Base-by-base conservation (phyloP, 2,329 filamentous ascomycete species). In the Karstenula rhodostoma region DNA sequence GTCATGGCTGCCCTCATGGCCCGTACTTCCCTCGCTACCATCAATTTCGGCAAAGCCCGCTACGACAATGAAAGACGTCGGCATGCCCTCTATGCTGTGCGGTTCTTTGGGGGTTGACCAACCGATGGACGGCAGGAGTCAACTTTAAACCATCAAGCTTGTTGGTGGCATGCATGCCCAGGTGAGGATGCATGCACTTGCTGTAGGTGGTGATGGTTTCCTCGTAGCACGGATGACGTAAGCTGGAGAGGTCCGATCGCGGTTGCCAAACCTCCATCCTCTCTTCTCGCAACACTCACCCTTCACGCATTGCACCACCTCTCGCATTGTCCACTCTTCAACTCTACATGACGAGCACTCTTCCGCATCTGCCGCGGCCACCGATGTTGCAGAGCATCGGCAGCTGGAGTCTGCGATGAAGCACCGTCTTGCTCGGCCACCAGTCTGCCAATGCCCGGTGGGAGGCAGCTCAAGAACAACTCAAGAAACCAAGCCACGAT, bases 41-140 rank as follows among this genome's bases (percentile, higher is more conserved):
- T 50, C 47, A 50, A 50, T 29, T 50, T 35, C 29, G 47, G 47
- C 29, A 50, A 50, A 35, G 47, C 47, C 29, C 47, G 29, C 29
- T 50, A 50, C 47, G 47, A 35, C 47, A 50, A n/a, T 40, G 17
- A 19, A n/a, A 1, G 37, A n/a, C 17, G 3, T 19, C 15, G 7
- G 7, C 1, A 19, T 6, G n/a, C 17, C 5, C 7, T n/a, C 2
- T 6, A 7, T 17, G 17, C n/a, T n/a, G 37, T 19, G 37, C n/a
- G 29, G n/a, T 9, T 6, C 17, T 8, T n/a, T 10, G 33, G 3
- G 37, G 17, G 1, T n/a, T 40, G 37, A 17, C 4, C 1, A 19
- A 15, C 37, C 4, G 35, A 17, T 17, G 35, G 2, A 40, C 17
- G 37, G n/a, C 4, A 40, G 5, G 3, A 8, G 37, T 40, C 37